Base-by-base conservation (phyloP, 2,329 filamentous ascomycete species). In the Didymella sp. region DNA sequence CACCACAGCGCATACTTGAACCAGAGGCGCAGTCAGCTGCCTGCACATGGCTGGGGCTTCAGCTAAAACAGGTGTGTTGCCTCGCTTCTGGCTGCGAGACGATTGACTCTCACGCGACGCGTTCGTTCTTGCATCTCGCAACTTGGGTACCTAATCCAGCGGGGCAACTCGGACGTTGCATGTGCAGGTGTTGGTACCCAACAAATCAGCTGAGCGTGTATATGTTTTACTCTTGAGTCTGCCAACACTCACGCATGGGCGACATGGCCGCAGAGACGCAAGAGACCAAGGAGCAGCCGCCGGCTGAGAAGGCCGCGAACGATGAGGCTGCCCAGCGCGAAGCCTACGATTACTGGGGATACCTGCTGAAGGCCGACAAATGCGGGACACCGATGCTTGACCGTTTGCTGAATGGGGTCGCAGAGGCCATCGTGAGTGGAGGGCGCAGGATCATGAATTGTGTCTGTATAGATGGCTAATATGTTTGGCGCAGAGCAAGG, bases 311-410 rank as follows among this genome's bases (percentile, higher is more conserved):
- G 9, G 40, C 54, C 15, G 61, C 63, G 13, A 64, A 67, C 43
- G 59, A 53, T 38, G 68, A 75, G 44, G 67, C 73, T n/a, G 64
- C 70, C 27, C 64, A 71, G 19, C 65, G 65, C 52, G 80, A 82
- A 68, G 80, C 81, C 6, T 74, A 73, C 49, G 73, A 82, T 59
- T 82, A 81, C 61, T 82, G 80, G 80, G 80, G 79, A 12, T 82
- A 81, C 60, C 68, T 83, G 33, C 79, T 83, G 70, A 78, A 80
- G 66, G 66, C 73, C n/a, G 80, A 83, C 73, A 82, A 82, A 67
- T 81, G 79, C 51, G 80, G 80, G 28, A 82, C 79, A 3, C 75
- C 79, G 22, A 72, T 74, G 61, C 71, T 82, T 38, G 78, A 82
- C 65, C 70, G 75, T 25, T 63, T 83, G 49, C 72, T 83, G 25